Evolutionary conservation across 2,329 filamentous ascomycete genomes (phyloP), one percentile per base, ranked within the genome.

Genomic region (Purpureocillium takamizusanense): DNA sequence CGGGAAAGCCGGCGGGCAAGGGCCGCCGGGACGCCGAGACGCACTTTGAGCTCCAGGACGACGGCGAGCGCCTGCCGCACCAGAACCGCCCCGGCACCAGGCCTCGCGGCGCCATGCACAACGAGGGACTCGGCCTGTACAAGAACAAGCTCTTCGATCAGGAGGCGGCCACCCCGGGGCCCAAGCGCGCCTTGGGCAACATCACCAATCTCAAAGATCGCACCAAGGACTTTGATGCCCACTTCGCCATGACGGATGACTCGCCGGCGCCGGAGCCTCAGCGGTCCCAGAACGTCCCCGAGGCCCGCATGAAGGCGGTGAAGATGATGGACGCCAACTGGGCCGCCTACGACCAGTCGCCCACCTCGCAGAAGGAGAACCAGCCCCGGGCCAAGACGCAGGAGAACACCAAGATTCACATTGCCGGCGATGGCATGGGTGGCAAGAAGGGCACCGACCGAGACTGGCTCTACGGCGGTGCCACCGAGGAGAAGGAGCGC

Each of bases 41-140:
- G 2, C 87, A 97, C 60, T 95, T 95, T 54, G 80, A 92, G 44
- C 75, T 95, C 51, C 69, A 76, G 38, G 89, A 97, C 55, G 81
- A 89, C 40, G 79, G 76, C 35, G 74, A 74, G 27, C 74, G 76
- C 36, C 63, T 69, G 13, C 70, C 66, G 7, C 67, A 72, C 39
- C 62, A 66, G 32, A 68, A 69, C 37, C 52, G 60, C 35, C 54
- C 61, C 36, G 61, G 60, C 35, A 66, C 67, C 32, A 54, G 54
- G 36, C 70, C 69, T 37, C 71, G 68, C 40, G 76, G 75, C 33
- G 61, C 69, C n/a, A 70, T 62, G 29, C 72, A 79, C 41, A 87
- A 86, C 60, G 77, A 76, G 40, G 81, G 81, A 7, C 66, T 82
- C 32, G 55, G 59, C 21, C 69, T 94, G 33, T 94, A 94, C 66